Base-by-base conservation (phyloP, 805 yeast genomes). In the Yamadazyma philogaea region DNA sequence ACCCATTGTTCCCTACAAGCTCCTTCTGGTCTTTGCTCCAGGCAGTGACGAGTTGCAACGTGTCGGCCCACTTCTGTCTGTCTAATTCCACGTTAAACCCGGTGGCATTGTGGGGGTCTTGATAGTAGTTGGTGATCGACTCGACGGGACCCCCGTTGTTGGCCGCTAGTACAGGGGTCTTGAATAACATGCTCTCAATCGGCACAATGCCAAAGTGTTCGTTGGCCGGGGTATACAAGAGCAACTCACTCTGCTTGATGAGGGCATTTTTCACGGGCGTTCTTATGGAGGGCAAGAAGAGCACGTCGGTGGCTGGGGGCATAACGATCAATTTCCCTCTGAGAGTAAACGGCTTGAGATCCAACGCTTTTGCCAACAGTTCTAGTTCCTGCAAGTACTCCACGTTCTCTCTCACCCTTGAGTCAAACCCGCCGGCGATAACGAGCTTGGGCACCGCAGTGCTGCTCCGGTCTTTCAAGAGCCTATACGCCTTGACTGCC, bases 161-260 rank as follows among this genome's bases (percentile, higher is more conserved):
- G 4, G 84, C 82, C 0, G 96, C 96, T 39, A 93, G 65, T 0
- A 90, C 96, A 0, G 96, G 88, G 0, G 83, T 82, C 21, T 86
- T 84, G 44, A 78, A 72, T 36, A 83, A 74, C 97, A 93, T 90
- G 10, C 96, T 90, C 60, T 93, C 99, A 12, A 93, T 72, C 1
- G 99, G 99, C 7, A 93, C 99, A 49, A 93, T 93, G 11, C 99
- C 99, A 59, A 93, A 93, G 65, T 93, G 99, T 61, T 93, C 99
- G 53, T 76, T 77, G 0, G 85, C 73, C 2, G 99, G 99, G 0
- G 99, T 93, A 58, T 93, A 93, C 34, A 90, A 64, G 17, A 93
- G 70, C 43, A 85, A 52, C 36, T 75, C 73, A 2, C 90, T 72
- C 7, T 68, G 61, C 30, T 73, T 59, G 26, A 93, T 65, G 20